Conservation (phyloP, 768 basidiomycete species). For the Daedaleopsis nitida region DNA sequence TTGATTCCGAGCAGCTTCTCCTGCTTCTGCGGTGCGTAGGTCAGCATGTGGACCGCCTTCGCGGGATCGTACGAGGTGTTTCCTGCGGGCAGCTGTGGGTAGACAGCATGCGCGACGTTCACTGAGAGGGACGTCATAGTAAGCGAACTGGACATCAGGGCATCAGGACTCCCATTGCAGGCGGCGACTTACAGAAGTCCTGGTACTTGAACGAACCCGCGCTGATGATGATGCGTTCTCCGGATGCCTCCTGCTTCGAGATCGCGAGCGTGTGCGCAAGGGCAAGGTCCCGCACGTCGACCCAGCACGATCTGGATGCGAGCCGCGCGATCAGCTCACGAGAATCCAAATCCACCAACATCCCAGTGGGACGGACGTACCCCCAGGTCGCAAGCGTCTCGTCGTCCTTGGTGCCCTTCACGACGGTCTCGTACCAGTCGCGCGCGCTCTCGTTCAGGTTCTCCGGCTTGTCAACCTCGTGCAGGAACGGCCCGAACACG, state of each 20-base stretch:
- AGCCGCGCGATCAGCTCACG: not conserved
- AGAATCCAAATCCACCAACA: not conserved
- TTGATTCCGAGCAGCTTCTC: constrained; percentile 41
- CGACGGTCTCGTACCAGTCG: constrained; percentile 22
- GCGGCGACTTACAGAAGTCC: constrained; percentile 20
- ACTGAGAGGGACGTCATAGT: no score
- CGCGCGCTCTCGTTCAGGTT: constrained; percentile 37
- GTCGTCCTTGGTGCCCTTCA: constrained; percentile 18
- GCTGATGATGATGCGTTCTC: constrained; percentile 56
- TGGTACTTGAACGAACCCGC: constrained; percentile 30
- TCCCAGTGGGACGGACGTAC: not conserved
- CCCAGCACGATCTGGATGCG: not conserved
- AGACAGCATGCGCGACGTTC: not conserved
- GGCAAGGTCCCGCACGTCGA: constrained; percentile 60
- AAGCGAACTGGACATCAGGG: no score
- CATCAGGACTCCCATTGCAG: no score
- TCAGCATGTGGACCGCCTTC: constrained; percentile 25
- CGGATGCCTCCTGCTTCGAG: constrained; percentile 50
- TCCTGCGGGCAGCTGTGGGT: constrained; percentile 1
- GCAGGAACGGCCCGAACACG: constrained; percentile 27
- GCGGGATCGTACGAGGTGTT: constrained; percentile 19
- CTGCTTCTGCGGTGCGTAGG: constrained; percentile 39
- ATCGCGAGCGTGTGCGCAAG: constrained; percentile 54
- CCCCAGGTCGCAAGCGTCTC: constrained; percentile 11
- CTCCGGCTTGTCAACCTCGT: constrained; percentile 35